Evolutionary conservation across 148 eudicot species (phyloP), one percentile per base, ranked within the genome.

Genomic region (Persicaria tinctoria): DNA sequence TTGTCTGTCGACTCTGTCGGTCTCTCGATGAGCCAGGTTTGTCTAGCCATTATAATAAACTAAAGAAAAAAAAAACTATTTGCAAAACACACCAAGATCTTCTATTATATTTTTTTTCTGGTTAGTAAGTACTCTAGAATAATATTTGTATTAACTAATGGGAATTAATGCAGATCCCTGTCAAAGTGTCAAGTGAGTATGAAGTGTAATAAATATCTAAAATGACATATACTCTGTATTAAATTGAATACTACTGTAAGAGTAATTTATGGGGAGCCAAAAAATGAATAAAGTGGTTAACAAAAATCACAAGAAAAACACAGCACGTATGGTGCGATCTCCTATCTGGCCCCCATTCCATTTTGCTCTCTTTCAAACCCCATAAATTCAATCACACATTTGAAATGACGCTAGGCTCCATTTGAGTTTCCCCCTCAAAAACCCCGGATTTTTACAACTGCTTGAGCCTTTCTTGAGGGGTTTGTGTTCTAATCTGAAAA

Each of bases 321-420:
- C 69, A 32, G 12, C 69, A 32, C 69, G 38, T 63, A 27, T 63
- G 32, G 46, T 46, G 69, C 38, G 46, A 63, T 13, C 64, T 32
- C 45, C 38, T 32, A 16, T 5, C 46, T 32, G 69, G 46, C 69
- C 69, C 69, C 66, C 41, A 8, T 57, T 18, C 27, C 66, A 60
- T 5, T 1, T 55, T 32, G 32, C 2, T 27, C 32, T 57, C 32
- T 57, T 57, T 20, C 64, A 57, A 57, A 38, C 46, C 69, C 69
- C 69, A 63, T 63, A 32, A 63, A 27, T 63, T 63, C 46, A 38
- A 38, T 63, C 69, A 63, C 69, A 63, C 69, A 63, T 63, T 63
- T 63, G 13, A 38, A 38, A 63, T 63, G 69, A 63, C 45, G 69
- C n/a, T 6, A 20, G 9, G 5, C 4, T 32, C n/a, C n/a, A 3